These are phyloP conservation scores for Vigna mungo DNA, from an alignment of 306 rosid species.

Conservation along the genomic window DNA sequence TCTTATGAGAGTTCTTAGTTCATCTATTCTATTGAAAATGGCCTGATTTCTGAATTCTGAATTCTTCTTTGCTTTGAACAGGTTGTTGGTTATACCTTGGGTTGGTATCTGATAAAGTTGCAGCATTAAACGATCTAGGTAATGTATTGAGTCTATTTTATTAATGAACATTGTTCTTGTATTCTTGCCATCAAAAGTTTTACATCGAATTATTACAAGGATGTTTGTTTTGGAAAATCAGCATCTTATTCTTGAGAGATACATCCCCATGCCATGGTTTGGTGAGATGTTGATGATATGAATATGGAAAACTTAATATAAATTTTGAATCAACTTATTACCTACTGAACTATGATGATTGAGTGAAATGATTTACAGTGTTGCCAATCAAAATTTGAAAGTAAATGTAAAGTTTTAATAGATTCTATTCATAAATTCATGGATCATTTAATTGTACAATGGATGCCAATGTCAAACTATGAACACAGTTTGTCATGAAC, in stretches of 20 bases:
- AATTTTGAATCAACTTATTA: neutral
- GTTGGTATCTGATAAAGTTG: neutral
- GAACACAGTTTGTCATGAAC: neutral
- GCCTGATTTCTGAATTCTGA: neutral
- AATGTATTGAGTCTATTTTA: conserved; percentile 17
- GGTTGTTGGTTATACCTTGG: conserved; percentile 59
- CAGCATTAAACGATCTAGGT: conserved; percentile 48
- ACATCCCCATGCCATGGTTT: neutral
- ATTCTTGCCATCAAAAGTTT: neutral
- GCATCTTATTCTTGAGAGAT: neutral
- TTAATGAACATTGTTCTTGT: neutral
- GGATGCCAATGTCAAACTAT: neutral
- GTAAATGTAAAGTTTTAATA: neutral
- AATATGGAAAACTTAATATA: neutral
- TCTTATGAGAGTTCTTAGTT: neutral
- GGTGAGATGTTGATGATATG: neutral
- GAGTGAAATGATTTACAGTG: neutral
- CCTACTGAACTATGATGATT: neutral
- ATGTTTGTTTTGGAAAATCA: neutral
- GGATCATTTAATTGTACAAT: neutral
- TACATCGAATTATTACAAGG: neutral
- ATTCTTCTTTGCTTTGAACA: conserved; percentile 41
- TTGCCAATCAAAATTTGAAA: neutral
- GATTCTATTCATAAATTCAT: neutral
- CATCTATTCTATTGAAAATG: neutral